Evolutionary conservation across 441 rosid species (phyloP), one percentile per base, ranked within the genome.

Genomic region (Daphne laureola): DNA sequence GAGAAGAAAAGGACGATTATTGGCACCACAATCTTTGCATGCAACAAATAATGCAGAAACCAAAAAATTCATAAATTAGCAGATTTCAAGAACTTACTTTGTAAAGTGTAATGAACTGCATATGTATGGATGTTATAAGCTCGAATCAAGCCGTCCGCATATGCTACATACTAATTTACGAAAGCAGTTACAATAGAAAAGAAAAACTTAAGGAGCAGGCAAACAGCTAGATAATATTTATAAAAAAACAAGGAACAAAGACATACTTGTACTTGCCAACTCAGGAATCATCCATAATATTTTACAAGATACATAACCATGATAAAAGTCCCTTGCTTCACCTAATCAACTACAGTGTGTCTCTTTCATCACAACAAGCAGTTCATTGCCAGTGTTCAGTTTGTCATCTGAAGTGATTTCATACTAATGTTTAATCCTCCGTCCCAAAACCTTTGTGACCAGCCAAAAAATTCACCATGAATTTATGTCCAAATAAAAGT

Each of bases 91-190:
- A 57, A 75, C 97, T 84, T 65, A 94, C 98, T 78, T 62, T 90
- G 98, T 62, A 94, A 75, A 26, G 99, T 88, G 67, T 94, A 94
- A 57, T 65, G 86, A 73, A 94, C 96, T 58, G 92, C 98, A 71
- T 94, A 94, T 18, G 96, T 74, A 52, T 88, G 90, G 69, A 90
- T 90, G 81, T 88, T 94, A 75, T 94, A 94, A 13, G 99, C 99
- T 74, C 97, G 86, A 64, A 90, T 94, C 72, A 88, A 72, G 57
- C 99, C 99, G 61, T 94, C 99, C 47, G 99, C 96, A 84, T 94
- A 94, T 36, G 99, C 99, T 54, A 94, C 95, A 74, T 88, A 90
- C 99, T 90, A 14, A 51, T 44, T 44, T 8, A 43, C 38, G 48
- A 44, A 31, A 61, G 26, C 11, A 7, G 11, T 31, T 31, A 31